Base-by-base conservation (phyloP, 208 protist species). In the Acanthamoeba lenticulata region DNA sequence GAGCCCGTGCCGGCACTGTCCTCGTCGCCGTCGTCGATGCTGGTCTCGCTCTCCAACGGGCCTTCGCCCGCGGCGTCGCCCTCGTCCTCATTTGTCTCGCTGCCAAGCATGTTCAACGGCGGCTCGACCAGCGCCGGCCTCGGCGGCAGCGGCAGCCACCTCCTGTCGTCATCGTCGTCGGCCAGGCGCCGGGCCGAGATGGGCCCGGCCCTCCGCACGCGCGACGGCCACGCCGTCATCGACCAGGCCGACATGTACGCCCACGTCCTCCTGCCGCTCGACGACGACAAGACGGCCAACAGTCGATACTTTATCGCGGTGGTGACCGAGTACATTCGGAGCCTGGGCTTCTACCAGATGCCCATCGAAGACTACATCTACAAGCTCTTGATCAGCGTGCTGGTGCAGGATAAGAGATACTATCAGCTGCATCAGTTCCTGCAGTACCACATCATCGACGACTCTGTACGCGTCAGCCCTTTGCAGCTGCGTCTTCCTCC, bases 371-470 rank as follows among this genome's bases (percentile, higher is more conserved):
- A 94, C 57, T 94, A 94, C 81, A 17, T 96, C 42, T 79, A 77
- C 55, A 49, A 88, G 21, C 74, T 94, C 9, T n/a, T 96, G n/a
- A 95, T 96, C 69, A 74, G 60, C n/a, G 60, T 95, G 1, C 95
- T 96, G 27, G 93, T 95, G 38, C 29, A 29, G 5, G 32, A 81
- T 15, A 38, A 62, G 27, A 32, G 55, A 15, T 96, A 67, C 72
- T 94, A 95, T 85, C 95, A 96, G 65, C 79, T 96, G 17, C 91
- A 95, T 49, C 95, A 96, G 67, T 81, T 90, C 38, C 47, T 94
- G 2, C 95, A 96, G 81, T 95, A 96, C 77, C 86, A 96, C 86
- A 92, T 96, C 72, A 81, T 96, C 79, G 42, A 93, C 45, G 90
- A 93, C 65, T 62, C 90, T 19, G 40, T 67, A 44, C 42, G 6